Conservation (phyloP, 805 yeast genomes). For the Phaffomyces thermotolerans region DNA sequence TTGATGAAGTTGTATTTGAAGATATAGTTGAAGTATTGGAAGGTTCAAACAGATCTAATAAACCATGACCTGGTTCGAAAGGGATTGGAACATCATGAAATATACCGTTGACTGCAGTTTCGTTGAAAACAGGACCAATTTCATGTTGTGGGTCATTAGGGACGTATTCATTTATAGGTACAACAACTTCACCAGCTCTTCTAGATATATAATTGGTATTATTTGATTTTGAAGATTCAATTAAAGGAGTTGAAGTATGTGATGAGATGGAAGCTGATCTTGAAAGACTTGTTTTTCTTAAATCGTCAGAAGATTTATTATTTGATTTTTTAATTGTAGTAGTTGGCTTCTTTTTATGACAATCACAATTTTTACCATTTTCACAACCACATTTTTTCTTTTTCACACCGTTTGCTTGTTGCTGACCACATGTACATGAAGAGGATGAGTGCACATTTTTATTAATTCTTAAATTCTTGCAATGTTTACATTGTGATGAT, state of each 20-base stretch:
- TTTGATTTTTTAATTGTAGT: neutral
- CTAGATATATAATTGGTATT: neutral
- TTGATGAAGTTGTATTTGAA: neutral
- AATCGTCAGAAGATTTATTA: neutral
- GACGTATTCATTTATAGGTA: slow-evolving; percentile 32
- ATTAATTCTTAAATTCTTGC: slow-evolving; percentile 64
- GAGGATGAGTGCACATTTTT: slow-evolving; percentile 55
- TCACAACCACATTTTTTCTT: slow-evolving; percentile 24
- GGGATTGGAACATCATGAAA: slow-evolving; percentile 29
- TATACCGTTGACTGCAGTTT: slow-evolving; percentile 16
- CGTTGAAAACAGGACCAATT: slow-evolving; percentile 23
- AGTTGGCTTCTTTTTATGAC: slow-evolving; percentile 17
- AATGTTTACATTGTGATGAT: slow-evolving; percentile 82
- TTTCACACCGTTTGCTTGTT: slow-evolving; percentile 18
- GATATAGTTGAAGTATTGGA: neutral
- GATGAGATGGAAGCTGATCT: neutral
- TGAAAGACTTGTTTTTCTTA: neutral
- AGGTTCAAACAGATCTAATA: slow-evolving; percentile 30
- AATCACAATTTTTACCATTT: slow-evolving; percentile 20
- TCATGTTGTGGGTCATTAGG: slow-evolving; percentile 25
- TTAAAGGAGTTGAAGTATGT: neutral
- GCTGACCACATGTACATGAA: slow-evolving; percentile 59
- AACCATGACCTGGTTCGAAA: slow-evolving; percentile 31
- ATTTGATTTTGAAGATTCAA: neutral
- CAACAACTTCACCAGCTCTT: slow-evolving; percentile 31